A percentile compares a stretch with the other conserved stretches of the same genome.
phyloP scores from a whole-genome alignment of 257 asterid genomes.

The Cruciata laevipes region DNA sequence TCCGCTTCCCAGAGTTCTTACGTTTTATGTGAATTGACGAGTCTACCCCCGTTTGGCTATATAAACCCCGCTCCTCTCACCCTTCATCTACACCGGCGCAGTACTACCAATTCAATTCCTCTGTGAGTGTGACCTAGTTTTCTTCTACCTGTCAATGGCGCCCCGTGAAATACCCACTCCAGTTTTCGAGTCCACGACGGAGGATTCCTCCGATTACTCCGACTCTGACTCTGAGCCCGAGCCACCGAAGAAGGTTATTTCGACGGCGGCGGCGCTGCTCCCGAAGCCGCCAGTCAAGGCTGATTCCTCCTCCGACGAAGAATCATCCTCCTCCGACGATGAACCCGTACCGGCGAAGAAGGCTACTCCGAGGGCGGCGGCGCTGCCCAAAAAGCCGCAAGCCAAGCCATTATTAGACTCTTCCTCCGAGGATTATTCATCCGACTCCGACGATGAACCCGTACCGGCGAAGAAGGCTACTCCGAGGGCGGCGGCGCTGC shows the following conservation, averaged over 20 bases:
- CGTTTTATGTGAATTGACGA: too few relatives aligned
- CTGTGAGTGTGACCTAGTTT: not conserved
- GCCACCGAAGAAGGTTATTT: not conserved
- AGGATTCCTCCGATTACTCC: not conserved
- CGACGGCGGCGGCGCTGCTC: constrained; percentile 15
- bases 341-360: constrained; percentile 20
- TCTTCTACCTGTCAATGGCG: constrained; percentile 12
- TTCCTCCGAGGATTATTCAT: constrained; percentile 27
- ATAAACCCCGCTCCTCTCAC: too few relatives aligned
- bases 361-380: constrained; percentile 16
- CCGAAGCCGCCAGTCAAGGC: constrained; percentile 7
- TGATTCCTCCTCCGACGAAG: constrained; percentile 32
- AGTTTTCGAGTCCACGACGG: constrained; percentile 10
- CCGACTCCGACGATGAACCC: constrained; percentile 42
- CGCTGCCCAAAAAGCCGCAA: constrained; percentile 7
- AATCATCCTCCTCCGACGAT: constrained; percentile 38
- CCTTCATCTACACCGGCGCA: too few relatives aligned
- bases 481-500: constrained; percentile 14
- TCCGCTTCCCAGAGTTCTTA: too few relatives aligned
- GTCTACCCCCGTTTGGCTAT: too few relatives aligned
- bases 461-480: constrained; percentile 12
- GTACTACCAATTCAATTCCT: too few relatives aligned
- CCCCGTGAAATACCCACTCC: constrained; percentile 13
- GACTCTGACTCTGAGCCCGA: constrained; percentile 35
- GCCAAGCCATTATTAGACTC: constrained; percentile 18